Evolutionary conservation across 257 asterid species (phyloP), one percentile per base, ranked within the genome.

Genomic region (Parsonsia alboflavescens): DNA sequence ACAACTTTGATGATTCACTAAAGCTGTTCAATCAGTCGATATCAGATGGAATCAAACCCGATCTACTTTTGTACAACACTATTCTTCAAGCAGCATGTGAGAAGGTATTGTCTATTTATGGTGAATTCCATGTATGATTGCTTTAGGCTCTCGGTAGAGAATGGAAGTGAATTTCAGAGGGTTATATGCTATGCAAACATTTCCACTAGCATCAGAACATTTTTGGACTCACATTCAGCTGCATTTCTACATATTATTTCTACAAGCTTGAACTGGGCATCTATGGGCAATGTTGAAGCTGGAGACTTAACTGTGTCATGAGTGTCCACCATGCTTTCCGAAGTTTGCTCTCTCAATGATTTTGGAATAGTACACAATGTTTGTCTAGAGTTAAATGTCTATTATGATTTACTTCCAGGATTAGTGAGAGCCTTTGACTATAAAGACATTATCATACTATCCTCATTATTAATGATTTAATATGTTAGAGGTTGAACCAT

Each of bases 11-110:
- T 69, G 89, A 84, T 78, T 90, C 92, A 61, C 76, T 91, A 73
- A 70, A 81, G 75, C 79, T 90, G 76, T 80, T 93, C 61, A 72
- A 82, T 79, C 85, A 73, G 70, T 85, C 84, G 46, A 75, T 53
- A 76, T 80, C 80, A n/a, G 94, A 90, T 74, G 87, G 86, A 82
- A 73, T 85, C 54, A 84, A 68, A 82, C 90, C 89, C 61, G 95
- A 93, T 83, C 36, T 81, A 75, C 68, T 85, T 62, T 68, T 87
- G 64, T 91, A 82, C 86, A 90, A 93, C 85, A 83, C 88, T 70
- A 73, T 90, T 88, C 88, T 92, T 80, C 88, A 71, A 73, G 85
- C 50, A 74, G 97, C 98, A 62, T 63, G 83, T 76, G 79, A 76
- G 76, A 82, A 85, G 97, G 98, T 91, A 89, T 26, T 17, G 12